phyloP scores from a whole-genome alignment of 1,284 basidiomycete genomes.

The Heterobasidion occidentale region DNA sequence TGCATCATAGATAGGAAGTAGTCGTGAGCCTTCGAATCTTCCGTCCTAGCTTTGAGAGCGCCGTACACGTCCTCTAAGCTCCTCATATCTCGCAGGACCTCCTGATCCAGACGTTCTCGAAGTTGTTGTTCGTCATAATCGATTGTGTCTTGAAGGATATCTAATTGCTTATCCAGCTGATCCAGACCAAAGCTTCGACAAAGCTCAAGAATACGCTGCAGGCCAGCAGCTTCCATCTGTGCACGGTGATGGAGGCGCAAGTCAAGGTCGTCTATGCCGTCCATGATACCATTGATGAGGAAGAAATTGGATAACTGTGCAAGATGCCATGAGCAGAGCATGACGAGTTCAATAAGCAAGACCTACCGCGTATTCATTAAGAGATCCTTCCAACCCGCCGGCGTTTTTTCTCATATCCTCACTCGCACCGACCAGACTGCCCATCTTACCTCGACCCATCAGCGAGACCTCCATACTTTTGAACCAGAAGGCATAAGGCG shows the following conservation, averaged over 20 bases:
- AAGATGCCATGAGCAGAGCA: background rate
- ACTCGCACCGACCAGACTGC: slow-evolving; percentile 89
- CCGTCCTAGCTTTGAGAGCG: slow-evolving; percentile 68
- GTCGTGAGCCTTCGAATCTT: slow-evolving; percentile 74
- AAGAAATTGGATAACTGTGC: slow-evolving; percentile 60
- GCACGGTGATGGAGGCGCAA: slow-evolving; percentile 79
- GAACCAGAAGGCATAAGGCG: slow-evolving; percentile 87
- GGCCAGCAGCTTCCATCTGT: slow-evolving; percentile 85
- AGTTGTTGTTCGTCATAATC: slow-evolving; percentile 78
- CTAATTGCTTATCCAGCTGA: slow-evolving; percentile 64
- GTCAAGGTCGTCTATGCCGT: slow-evolving; percentile 67
- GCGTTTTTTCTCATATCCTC: slow-evolving; percentile 69
- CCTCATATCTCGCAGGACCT: slow-evolving; percentile 70
- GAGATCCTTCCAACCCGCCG: slow-evolving; percentile 47
- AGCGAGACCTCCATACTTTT: slow-evolving; percentile 74
- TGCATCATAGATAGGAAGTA: slow-evolving; percentile 92
- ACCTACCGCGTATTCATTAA: slow-evolving; percentile 82
- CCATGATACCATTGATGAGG: slow-evolving; percentile 61
- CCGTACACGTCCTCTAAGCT: slow-evolving; percentile 86
- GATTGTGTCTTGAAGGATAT: slow-evolving; percentile 57
- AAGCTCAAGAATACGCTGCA: slow-evolving; percentile 68
- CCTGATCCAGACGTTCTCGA: slow-evolving; percentile 71
- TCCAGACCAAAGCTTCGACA: slow-evolving; percentile 63
- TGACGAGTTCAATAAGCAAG: slow-evolving; percentile 11
- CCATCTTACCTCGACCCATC: slow-evolving; percentile 89